Conservation (phyloP, 768 basidiomycete genomes). For the Neoboletus magnificus region DNA sequence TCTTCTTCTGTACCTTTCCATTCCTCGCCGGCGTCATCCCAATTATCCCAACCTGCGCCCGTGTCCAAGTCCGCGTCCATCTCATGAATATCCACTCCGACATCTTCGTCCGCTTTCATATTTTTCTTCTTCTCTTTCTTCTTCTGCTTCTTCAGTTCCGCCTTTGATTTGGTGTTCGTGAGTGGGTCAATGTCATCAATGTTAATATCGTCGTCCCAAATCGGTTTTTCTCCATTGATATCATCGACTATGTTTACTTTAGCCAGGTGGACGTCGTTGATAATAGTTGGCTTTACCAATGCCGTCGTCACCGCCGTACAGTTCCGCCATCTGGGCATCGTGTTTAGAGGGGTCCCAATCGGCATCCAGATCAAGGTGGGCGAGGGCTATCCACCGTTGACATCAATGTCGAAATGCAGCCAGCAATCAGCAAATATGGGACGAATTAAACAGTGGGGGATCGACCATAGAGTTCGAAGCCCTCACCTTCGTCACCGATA, state of each 20-base stretch:
- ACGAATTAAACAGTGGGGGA: too few relatives aligned
- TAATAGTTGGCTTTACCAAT: conserved; percentile 24
- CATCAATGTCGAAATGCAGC: neutral
- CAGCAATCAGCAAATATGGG: neutral
- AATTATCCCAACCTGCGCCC: conserved; percentile 33
- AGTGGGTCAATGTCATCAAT: conserved; percentile 57
- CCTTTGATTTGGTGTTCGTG: conserved; percentile 32
- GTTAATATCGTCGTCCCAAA: conserved; percentile 92
- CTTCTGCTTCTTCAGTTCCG: conserved; percentile 32
- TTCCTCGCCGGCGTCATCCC: conserved; percentile 50
- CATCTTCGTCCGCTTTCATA: conserved; percentile 38
- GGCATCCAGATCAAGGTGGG: conserved; percentile 78
- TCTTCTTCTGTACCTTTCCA: conserved; percentile 91
- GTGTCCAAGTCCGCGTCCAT: conserved; percentile 60
- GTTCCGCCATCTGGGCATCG: conserved; percentile 73
- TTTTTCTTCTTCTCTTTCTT: conserved; percentile 51
- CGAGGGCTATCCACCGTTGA: conserved; percentile 43
- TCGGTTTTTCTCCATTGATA: conserved; percentile 66
- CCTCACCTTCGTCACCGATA: conserved; percentile 29
- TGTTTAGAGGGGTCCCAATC: conserved; percentile 91
- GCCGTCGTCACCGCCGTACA: conserved; percentile 51
- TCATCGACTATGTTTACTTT: conserved; percentile 32
- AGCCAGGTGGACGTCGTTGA: neutral
- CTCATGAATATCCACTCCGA: conserved; percentile 45
- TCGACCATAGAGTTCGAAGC: neutral